These are phyloP conservation scores for Ilyonectria robusta DNA, from an alignment of 2,329 filamentous ascomycete genomes.

Conservation along the genomic window DNA sequence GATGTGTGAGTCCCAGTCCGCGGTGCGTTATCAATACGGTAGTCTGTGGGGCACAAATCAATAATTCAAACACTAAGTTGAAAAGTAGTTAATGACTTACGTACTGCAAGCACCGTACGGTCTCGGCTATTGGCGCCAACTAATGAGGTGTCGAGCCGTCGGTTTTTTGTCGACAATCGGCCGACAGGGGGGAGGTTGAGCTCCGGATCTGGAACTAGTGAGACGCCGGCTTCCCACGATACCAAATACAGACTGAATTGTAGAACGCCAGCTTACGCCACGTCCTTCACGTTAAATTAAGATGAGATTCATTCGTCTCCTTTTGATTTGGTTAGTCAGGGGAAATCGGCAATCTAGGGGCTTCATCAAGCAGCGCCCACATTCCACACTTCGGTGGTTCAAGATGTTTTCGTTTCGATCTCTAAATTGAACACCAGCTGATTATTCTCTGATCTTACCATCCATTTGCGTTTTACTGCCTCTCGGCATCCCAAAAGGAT, in stretches of 20 bases:
- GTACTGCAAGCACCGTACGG: too few species aligned
- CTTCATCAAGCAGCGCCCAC: background rate
- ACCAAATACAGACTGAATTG: constrained; percentile 3
- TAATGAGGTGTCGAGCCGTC: too few species aligned
- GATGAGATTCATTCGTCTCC: background rate
- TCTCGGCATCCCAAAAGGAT: background rate
- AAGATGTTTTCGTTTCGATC: background rate
- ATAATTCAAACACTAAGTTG: background rate
- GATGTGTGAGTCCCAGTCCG: too few species aligned
- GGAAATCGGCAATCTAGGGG: background rate
- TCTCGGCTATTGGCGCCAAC: too few species aligned
- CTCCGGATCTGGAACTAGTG: background rate
- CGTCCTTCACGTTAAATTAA: background rate
- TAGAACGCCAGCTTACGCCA: background rate
- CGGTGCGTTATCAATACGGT: background rate
- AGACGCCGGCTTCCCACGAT: background rate
- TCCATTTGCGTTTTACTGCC: background rate
- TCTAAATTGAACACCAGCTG: background rate
- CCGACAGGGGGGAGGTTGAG: background rate
- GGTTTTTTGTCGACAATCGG: background rate
- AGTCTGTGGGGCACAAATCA: background rate
- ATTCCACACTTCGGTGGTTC: background rate
- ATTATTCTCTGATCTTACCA: background rate
- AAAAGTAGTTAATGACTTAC: background rate
- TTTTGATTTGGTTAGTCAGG: constrained; percentile 8